Evolutionary conservation across 352 stramenopile species (phyloP), one percentile per base, ranked within the genome.

Genomic region (Phytophthora megakarya): DNA sequence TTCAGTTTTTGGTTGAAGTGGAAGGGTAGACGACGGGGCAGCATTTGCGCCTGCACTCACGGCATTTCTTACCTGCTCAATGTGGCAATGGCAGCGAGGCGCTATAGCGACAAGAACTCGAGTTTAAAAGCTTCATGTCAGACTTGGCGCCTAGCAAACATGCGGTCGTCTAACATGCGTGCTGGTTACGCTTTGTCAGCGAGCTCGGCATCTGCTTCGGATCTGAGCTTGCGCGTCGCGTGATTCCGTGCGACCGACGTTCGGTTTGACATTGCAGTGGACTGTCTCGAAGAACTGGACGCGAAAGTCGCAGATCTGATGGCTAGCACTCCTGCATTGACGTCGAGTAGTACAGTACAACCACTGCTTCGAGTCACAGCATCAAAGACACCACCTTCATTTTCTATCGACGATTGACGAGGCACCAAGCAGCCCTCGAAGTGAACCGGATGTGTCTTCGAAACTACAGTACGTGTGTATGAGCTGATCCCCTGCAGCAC

Each of bases 231-330:
- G 63, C 63, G 63, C 63, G 56, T 67, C 63, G 18, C 12, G 42
- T 71, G 63, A 71, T 63, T 51, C 37, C 26, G 25, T 32, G 19
- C 53, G 22, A 28, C 51, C 32, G 30, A 52, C 37, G 37, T 59
- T 67, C 44, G 55, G 63, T 67, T 71, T 71, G 55, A 67, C 63
- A 71, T 48, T 8, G 21, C 23, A 11, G n/a, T n/a, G 10, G 35
- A 42, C 39, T 50, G 58, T 49, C 43, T 40, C 45, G 45, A 38
- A 44, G 45, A 61, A 61, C 40, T 33, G 50, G 59, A 61, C 48
- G 25, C 32, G 25, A 53, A 49, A 51, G 35, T 9, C 39, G 38
- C 23, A 35, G 33, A 46, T 57, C 33, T 55, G 53, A 33, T 53
- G 32, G 23, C 35, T 16, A 35, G 15, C 49, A 11, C 30, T 9